A percentile compares a stretch with the other conserved stretches of the same genome.
phyloP scores from a whole-genome alignment of 2,329 filamentous ascomycete species.

The Ambrosiella beaveri region DNA sequence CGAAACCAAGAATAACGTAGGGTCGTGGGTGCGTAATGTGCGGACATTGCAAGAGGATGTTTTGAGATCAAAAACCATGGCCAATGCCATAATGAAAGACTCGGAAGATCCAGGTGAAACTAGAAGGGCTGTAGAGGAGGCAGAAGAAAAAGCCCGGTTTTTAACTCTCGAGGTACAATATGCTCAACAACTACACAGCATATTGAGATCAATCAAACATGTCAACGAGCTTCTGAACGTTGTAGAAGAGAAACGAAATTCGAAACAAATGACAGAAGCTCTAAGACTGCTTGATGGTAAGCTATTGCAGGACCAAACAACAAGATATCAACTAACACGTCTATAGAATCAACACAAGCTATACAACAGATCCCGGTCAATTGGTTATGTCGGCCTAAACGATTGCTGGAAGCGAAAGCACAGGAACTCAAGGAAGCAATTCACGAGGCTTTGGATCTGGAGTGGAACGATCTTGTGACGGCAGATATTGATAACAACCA shows the following conservation, averaged over 20 bases:
- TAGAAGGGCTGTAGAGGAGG: slow-evolving; percentile 34
- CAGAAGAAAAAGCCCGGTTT: slow-evolving; percentile 38
- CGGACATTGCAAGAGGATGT: slow-evolving; percentile 76
- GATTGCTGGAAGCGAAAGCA: slow-evolving; percentile 46
- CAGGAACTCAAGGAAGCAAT: slow-evolving; percentile 50
- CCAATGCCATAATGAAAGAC: slow-evolving; percentile 63
- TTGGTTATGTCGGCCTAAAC: slow-evolving; percentile 43
- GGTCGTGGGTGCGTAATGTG: slow-evolving; percentile 72
- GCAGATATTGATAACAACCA: slow-evolving; percentile 38
- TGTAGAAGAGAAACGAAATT: slow-evolving; percentile 39
- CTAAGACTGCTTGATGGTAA: slow-evolving; percentile 38
- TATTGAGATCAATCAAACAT: slow-evolving; percentile 33
- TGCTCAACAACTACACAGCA: slow-evolving; percentile 36
- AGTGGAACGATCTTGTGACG: slow-evolving; percentile 54
- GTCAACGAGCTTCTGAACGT: slow-evolving; percentile 45
- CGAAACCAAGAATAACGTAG: slow-evolving; percentile 61
- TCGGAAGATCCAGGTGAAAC: slow-evolving; percentile 46
- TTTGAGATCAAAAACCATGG: slow-evolving; percentile 58
- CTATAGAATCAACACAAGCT: slow-evolving; percentile 35
- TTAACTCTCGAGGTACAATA: slow-evolving; percentile 41
- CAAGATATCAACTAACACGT: background rate
- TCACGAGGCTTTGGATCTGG: slow-evolving; percentile 44
- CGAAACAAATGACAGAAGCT: slow-evolving; percentile 38
- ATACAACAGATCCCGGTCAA: slow-evolving; percentile 43
- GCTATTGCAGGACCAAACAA: slow-evolving; percentile 13